phyloP scores from a whole-genome alignment of 2,329 filamentous ascomycete species.

The Epichloe baconii region DNA sequence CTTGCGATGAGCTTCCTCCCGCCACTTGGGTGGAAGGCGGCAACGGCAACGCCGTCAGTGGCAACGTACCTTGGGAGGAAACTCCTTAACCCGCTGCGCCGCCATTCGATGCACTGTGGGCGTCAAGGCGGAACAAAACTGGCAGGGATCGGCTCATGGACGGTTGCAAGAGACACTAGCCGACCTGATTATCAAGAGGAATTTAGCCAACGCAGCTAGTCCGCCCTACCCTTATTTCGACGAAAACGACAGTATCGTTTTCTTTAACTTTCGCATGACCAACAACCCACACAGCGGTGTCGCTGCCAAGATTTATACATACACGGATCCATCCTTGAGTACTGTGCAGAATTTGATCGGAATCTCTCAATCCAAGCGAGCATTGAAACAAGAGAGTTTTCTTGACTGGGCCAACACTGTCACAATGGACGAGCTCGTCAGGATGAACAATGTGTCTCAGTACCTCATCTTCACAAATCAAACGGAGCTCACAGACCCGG shows the following conservation, averaged over 20 bases:
- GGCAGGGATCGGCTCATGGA: background rate
- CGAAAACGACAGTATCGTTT: background rate
- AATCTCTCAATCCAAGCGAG: background rate
- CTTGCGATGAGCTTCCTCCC: background rate
- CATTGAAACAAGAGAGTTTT: background rate
- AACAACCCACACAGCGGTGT: background rate
- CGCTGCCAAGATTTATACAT: background rate
- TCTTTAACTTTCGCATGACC: background rate
- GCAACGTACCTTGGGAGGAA: background rate
- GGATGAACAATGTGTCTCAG: background rate
- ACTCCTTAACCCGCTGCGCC: background rate
- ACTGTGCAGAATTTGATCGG: background rate
- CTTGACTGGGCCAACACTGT: background rate
- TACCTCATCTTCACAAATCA: background rate
- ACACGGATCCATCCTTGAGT: background rate
- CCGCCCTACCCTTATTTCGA: background rate
- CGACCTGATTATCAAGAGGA: too few relatives aligned
- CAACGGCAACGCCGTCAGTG: background rate
- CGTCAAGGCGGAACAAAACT: background rate
- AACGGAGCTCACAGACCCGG: background rate
- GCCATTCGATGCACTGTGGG: background rate
- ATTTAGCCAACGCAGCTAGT: too few relatives aligned
- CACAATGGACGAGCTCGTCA: background rate
- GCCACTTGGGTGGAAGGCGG: background rate
- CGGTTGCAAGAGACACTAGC: too few relatives aligned